Base-by-base conservation (phyloP, 2,329 filamentous ascomycete genomes). In the Fusarium veterinarium region DNA sequence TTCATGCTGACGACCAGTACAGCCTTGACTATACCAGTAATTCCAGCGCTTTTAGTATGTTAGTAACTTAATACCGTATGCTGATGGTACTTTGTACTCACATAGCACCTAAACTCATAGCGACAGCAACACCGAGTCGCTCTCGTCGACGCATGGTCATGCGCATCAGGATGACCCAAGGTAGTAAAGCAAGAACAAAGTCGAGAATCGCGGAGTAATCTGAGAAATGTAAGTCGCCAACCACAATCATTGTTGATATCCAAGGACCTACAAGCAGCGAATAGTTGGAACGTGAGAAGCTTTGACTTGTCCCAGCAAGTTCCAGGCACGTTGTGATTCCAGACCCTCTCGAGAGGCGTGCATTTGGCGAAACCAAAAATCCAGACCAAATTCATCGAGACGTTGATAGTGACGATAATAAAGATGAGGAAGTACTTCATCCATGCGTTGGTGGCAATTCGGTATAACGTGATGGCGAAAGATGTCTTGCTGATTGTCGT, bases 401-500 rank as follows among this genome's bases (percentile, higher is more conserved):
- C 25, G 45, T 82, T 82, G 60, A 80, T 77, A 13, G 79, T 74
- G 67, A 81, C 75, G 11, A 82, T 77, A 44, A 81, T 25, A 52
- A 81, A 81, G 6, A 80, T 71, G 11, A 81, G 69, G 40, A 80
- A 76, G 23, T 75, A 72, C 14, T 76, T 67, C 73, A 75, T 63
- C 80, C 79, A 69, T 61, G 48, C 63, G 20, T 78, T 71, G 13
- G 71, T 77, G 8, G 76, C 71, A 37, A 83, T 76, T 8, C 80
- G 76, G 28, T 82, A 74, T 6, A 83, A 67, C 1, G 81, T 82
- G n/a, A 83, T 72, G 14, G 80, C 81, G 60, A 84, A 82, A 0
- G 82, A 83, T 0, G 81, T 80, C 64, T 83, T 84, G 67, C 80
- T 82, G 60, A 75, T 77, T 2, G 80, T 76, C 8, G 81, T 82